Percentiles rank a stretch among this genome's conserved stretches.
Conservation (phyloP, 768 basidiomycete species). For the Tulasnella sp. region DNA sequence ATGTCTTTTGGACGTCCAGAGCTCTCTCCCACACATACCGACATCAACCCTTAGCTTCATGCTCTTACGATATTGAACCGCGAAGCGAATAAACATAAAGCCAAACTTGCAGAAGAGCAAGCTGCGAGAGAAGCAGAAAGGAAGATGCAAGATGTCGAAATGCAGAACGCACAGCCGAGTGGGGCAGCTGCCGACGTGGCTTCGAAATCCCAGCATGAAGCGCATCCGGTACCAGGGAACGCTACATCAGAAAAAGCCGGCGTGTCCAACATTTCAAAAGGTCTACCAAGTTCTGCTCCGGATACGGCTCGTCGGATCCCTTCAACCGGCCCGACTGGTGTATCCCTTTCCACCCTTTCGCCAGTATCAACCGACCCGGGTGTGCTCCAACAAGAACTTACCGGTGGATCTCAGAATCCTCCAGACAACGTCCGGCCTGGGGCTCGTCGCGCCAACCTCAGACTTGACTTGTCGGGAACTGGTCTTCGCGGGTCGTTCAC, state of each 20-base stretch:
- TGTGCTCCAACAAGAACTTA: neutral
- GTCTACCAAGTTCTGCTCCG: neutral
- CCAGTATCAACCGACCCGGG: conserved; percentile 34
- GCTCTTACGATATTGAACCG: conserved; percentile 62
- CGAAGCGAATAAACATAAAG: conserved; percentile 51
- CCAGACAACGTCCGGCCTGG: neutral
- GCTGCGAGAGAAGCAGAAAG: conserved; percentile 20
- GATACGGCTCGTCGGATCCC: conserved; percentile 22
- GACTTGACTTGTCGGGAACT: conserved; percentile 68
- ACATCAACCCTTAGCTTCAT: conserved; percentile 41
- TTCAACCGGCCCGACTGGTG: conserved; percentile 47
- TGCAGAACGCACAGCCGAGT: no score
- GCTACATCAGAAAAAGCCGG: neutral
- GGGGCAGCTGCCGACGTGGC: neutral
- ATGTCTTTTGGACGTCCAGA: conserved; percentile 3
- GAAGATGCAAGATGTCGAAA: conserved; percentile 15
- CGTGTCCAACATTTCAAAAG: neutral
- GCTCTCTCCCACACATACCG: neutral
- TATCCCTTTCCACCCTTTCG: conserved; percentile 69
- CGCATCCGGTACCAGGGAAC: neutral
- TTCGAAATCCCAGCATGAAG: neutral
- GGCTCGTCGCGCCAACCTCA: conserved; percentile 38
- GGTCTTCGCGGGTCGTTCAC: conserved; percentile 34
- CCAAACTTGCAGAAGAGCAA: conserved; percentile 19
- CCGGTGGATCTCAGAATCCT: neutral